Conservation (phyloP, 441 rosid genomes). For the Corymbia calophylla region DNA sequence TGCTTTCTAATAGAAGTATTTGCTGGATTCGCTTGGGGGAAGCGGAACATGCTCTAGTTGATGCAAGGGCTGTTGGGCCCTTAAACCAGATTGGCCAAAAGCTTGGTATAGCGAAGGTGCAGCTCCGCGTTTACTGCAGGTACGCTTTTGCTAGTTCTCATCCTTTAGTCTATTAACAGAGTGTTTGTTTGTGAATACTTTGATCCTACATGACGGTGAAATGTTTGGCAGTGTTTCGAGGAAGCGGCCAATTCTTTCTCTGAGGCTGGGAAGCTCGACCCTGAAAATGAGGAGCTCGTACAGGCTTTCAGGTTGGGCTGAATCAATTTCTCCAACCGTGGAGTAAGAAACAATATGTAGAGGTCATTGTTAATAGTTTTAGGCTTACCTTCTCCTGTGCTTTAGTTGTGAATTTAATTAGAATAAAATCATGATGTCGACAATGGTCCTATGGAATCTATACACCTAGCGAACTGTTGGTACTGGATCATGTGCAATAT, state of each 20-base stretch:
- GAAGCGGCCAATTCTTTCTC: constrained; percentile 89
- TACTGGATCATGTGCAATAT: neutral
- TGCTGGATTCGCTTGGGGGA: constrained; percentile 78
- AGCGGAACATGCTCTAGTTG: constrained; percentile 68
- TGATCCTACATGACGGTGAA: neutral
- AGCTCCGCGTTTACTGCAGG: constrained; percentile 69
- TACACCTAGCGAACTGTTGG: neutral
- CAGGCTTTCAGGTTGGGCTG: constrained; percentile 54
- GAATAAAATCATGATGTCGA: neutral
- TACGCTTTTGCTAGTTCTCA: neutral
- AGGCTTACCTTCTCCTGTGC: neutral
- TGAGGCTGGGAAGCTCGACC: constrained; percentile 69
- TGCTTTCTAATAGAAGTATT: constrained; percentile 82
- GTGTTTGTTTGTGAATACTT: neutral
- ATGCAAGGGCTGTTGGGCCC: constrained; percentile 68
- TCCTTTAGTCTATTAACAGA: neutral
- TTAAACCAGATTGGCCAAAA: constrained; percentile 80
- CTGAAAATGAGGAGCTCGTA: constrained; percentile 69
- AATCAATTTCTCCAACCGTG: neutral
- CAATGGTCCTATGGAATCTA: neutral
- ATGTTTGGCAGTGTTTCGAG: constrained; percentile 49
- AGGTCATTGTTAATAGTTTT: neutral
- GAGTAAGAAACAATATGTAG: neutral
- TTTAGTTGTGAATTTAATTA: neutral
- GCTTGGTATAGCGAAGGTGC: constrained; percentile 91